Conservation (phyloP, 257 asterid genomes). For the Solanum boliviense region DNA sequence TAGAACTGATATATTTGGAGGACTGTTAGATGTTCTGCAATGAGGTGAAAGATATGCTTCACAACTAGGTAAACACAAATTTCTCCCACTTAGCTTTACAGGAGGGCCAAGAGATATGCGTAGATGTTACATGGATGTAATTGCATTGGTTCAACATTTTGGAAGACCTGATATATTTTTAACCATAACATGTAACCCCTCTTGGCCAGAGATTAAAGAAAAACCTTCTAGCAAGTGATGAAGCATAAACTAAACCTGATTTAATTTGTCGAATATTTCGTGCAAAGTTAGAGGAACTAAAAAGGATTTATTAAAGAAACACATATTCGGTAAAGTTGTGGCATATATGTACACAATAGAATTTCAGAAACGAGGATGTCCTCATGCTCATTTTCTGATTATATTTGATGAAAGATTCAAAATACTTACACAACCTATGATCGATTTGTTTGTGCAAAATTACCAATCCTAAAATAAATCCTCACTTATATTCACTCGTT, state of each 20-base stretch:
- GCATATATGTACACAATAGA: not conserved
- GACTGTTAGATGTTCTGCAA: not conserved
- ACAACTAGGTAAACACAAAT: not conserved
- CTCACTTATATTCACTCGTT: not conserved
- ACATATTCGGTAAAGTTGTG: not conserved
- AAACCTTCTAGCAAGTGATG: not conserved
- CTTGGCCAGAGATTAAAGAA: not conserved
- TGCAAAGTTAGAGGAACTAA: not conserved
- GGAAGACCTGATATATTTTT: not conserved
- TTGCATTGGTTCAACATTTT: not conserved
- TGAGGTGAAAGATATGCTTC: not conserved
- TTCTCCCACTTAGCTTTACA: not conserved
- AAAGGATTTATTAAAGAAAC: not conserved
- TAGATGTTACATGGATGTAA: not conserved
- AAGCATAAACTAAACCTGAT: not conserved
- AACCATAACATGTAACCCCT: not conserved
- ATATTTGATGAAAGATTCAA: not conserved
- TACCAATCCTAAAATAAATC: not conserved
- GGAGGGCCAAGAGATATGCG: not conserved
- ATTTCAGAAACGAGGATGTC: not conserved
- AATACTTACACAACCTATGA: not conserved
- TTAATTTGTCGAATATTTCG: not conserved
- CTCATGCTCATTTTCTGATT: not conserved
- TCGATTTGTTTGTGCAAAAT: not conserved
- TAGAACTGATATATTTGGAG: not conserved